Percentiles rank a stretch among this genome's conserved stretches.
phyloP scores from a whole-genome alignment of 768 basidiomycete species.

The Auriscalpium vulgare region DNA sequence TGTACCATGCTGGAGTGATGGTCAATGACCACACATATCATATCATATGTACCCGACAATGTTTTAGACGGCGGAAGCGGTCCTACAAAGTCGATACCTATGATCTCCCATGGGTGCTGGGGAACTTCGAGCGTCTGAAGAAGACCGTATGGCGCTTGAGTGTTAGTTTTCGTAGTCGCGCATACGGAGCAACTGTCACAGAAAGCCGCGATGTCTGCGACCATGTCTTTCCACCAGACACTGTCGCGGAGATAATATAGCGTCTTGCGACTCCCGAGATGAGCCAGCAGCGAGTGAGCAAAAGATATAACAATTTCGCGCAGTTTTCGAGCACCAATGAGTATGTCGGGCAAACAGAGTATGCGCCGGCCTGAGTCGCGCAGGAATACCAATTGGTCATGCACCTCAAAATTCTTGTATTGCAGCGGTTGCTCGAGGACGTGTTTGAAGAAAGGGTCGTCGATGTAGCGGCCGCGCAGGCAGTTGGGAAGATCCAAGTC shows the following conservation, averaged over 20 bases:
- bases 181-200: constrained; percentile 22
- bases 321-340: constrained; percentile 12
- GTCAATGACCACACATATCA: constrained; percentile 4
- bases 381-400: constrained; percentile 18
- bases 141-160: constrained; percentile 19
- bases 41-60: constrained; percentile 17
- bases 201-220: constrained; percentile 17
- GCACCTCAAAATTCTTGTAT: constrained; percentile 20
- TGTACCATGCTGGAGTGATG: constrained; percentile 10
- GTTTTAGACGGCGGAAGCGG: constrained; percentile 19
- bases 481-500: constrained; percentile 7
- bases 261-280: constrained; percentile 29
- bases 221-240: constrained; percentile 35
- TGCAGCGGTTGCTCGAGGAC: constrained; percentile 18
- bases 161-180: constrained; percentile 12
- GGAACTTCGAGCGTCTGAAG: constrained; percentile 19
- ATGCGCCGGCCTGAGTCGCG: neutral
- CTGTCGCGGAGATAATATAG: constrained; percentile 24
- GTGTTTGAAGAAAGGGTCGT: constrained; percentile 24
- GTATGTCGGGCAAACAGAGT: constrained; percentile 24
- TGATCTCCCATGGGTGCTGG: constrained; percentile 18
- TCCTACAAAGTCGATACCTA: constrained; percentile 23
- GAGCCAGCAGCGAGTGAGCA: constrained; percentile 32
- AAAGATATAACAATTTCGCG: constrained; percentile 28
- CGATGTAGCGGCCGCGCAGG: constrained; percentile 16